These are phyloP conservation scores for Ajuga chamaepitys DNA, from an alignment of 257 asterid genomes.

Conservation along the genomic window DNA sequence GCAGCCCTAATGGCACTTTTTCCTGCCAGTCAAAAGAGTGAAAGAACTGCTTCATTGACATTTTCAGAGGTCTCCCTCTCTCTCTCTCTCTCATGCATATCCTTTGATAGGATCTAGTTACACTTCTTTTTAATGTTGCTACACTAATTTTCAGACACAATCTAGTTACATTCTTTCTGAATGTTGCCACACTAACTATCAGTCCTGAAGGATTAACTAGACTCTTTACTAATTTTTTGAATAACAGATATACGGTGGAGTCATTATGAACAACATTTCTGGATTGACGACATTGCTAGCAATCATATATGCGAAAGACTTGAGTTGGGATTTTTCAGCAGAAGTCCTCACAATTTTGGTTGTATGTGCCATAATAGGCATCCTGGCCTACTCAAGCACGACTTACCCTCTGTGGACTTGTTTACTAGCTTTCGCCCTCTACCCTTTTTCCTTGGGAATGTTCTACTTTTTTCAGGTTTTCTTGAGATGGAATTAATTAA, in stretches of 20 bases:
- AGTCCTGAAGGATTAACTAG: not conserved
- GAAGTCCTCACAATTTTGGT: slow-evolving; percentile 46
- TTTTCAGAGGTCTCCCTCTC: slow-evolving; percentile 52
- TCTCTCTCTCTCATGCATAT: not conserved
- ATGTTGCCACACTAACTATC: not conserved
- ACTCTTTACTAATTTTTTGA: not conserved
- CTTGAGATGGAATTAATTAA: slow-evolving; percentile 30
- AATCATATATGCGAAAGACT: slow-evolving; percentile 44
- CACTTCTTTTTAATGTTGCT: not conserved
- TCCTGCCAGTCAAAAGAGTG: slow-evolving; percentile 46
- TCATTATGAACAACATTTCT: slow-evolving; percentile 53
- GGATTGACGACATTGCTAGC: slow-evolving; percentile 45
- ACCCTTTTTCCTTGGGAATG: slow-evolving; percentile 40
- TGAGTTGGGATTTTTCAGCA: slow-evolving; percentile 58
- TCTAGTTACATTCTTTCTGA: not conserved
- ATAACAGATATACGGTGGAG: slow-evolving; percentile 47
- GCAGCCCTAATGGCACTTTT: slow-evolving; percentile 36
- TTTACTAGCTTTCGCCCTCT: slow-evolving; percentile 41
- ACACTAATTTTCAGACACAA: too few species aligned
- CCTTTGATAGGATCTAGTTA: not conserved
- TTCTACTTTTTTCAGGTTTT: slow-evolving; percentile 32
- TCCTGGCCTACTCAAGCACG: slow-evolving; percentile 27
- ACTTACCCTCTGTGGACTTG: slow-evolving; percentile 51
- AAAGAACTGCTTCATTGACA: slow-evolving; percentile 54
- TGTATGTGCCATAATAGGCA: slow-evolving; percentile 35